A percentile compares a stretch with the other conserved stretches of the same genome.
Conservation (phyloP, 1,284 basidiomycete species). For the Phlebopus sp. region DNA sequence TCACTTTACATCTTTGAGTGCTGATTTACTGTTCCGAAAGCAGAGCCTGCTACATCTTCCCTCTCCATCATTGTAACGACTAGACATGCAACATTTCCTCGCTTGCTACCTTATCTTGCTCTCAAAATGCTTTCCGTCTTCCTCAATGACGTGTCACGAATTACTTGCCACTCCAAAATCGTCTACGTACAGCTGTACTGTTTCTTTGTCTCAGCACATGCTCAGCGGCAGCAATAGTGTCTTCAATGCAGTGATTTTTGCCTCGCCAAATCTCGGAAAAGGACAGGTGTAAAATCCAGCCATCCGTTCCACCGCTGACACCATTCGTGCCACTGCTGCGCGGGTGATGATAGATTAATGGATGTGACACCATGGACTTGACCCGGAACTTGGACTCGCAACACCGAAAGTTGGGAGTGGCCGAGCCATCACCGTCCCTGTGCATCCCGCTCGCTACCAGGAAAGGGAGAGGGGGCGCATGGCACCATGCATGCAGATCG, state of each 20-base stretch:
- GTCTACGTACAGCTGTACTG: conserved; percentile 11
- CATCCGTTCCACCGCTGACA: neutral
- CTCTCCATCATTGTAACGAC: conserved; percentile 54
- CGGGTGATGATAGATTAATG: no score
- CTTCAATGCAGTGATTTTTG: conserved; percentile 8
- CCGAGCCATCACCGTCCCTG: no score
- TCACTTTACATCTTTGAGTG: conserved; percentile 17
- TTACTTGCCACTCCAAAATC: conserved; percentile 13
- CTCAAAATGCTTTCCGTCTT: conserved; percentile 28
- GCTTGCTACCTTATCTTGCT: conserved; percentile 32
- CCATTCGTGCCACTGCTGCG: neutral
- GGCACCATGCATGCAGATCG: neutral
- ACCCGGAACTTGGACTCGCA: no score
- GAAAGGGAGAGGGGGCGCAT: neutral
- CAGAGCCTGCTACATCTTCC: conserved; percentile 17
- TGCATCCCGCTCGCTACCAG: no score
- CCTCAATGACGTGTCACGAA: conserved; percentile 16
- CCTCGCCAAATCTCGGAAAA: neutral
- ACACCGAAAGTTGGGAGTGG: no score
- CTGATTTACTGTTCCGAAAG: conserved; percentile 19
- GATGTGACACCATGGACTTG: no score
- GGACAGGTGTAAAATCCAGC: conserved; percentile 18
- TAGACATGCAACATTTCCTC: conserved; percentile 55
- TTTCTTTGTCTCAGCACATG: conserved; percentile 9
- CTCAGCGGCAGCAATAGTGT: conserved; percentile 9